Conservation (phyloP, 352 stramenopile species). For the Aphanomyces stellatus region DNA sequence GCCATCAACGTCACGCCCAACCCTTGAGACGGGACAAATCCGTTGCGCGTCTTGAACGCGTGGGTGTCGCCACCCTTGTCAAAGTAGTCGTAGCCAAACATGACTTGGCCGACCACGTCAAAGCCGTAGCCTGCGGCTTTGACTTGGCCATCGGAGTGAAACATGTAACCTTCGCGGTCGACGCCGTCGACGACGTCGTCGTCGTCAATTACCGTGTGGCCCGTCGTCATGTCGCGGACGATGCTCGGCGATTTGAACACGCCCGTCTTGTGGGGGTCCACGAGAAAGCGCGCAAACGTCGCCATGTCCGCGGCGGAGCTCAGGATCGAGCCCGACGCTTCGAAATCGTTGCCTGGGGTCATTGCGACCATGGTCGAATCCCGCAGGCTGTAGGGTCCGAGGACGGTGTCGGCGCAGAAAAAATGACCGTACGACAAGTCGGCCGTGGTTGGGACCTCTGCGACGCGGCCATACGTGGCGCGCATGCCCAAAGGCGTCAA, state of each 20-base stretch:
- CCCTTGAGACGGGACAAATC: slow-evolving; percentile 34
- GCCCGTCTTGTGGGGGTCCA: no score
- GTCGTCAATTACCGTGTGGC: no score
- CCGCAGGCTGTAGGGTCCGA: slow-evolving; percentile 41
- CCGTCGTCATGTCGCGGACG: background rate
- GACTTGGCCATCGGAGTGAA: no score
- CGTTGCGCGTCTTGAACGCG: slow-evolving; percentile 45
- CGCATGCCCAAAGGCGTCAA: slow-evolving; percentile 51
- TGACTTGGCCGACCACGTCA: slow-evolving; percentile 39
- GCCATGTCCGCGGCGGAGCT: slow-evolving; percentile 47
- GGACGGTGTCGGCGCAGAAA: slow-evolving; percentile 30
- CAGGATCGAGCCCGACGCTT: slow-evolving; percentile 38
- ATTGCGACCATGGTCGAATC: background rate
- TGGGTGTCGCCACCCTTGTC: slow-evolving; percentile 57
- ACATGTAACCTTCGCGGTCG: no score
- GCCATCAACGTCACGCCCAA: slow-evolving; percentile 49
- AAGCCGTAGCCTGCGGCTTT: slow-evolving; percentile 38
- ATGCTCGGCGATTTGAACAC: no score
- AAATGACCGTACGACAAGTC: slow-evolving; percentile 40
- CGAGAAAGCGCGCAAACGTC: slow-evolving; percentile 37
- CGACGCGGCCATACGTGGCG: slow-evolving; percentile 36
- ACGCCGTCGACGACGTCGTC: no score
- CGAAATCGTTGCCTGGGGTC: slow-evolving; percentile 1
- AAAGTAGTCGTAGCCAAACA: slow-evolving; percentile 54
- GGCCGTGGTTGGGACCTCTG: slow-evolving; percentile 23